These are phyloP conservation scores for Komagataella phaffii DNA, from an alignment of 805 yeast genomes.

Conservation along the genomic window DNA sequence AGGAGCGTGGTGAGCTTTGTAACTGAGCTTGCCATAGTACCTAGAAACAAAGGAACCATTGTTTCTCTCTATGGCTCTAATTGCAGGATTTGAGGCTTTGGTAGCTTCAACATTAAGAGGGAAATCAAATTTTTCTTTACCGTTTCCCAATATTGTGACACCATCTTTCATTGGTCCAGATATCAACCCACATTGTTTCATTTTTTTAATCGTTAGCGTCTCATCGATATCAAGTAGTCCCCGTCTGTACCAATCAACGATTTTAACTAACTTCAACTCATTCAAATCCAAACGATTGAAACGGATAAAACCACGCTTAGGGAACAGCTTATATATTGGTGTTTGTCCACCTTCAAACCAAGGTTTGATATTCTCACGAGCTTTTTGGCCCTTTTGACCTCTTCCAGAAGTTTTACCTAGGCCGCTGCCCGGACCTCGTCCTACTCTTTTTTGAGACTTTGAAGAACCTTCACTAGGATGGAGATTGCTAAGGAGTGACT, in stretches of 20 bases:
- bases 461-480: constrained; percentile 2
- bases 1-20: constrained; percentile 69
- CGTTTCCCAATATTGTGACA: constrained; percentile 67
- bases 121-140: constrained; percentile 31
- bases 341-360: constrained; percentile 99
- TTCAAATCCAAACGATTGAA: constrained; percentile 37
- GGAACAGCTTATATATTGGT: constrained; percentile 71
- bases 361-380: constrained; percentile 77
- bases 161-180: constrained; percentile 68
- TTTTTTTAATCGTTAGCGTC: constrained; percentile 58
- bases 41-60: constrained; percentile 69
- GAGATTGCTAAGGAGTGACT: constrained; percentile 1
- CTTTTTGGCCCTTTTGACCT: constrained; percentile 98
- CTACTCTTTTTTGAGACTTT: constrained; percentile 52
- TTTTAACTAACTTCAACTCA: constrained; percentile 52
- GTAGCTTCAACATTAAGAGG: constrained; percentile 74
- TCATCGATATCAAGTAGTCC: constrained; percentile 48
- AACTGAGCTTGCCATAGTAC: constrained; percentile 54
- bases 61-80: constrained; percentile 51
- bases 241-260: constrained; percentile 56
- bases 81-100: constrained; percentile 65
- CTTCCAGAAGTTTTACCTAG: constrained; percentile 92
- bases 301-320: constrained; percentile 79
- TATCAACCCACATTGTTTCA: constrained; percentile 63
- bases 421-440: constrained; percentile 93